Conservation (phyloP, 345 rosid species). For the Lumnitzera racemosa region DNA sequence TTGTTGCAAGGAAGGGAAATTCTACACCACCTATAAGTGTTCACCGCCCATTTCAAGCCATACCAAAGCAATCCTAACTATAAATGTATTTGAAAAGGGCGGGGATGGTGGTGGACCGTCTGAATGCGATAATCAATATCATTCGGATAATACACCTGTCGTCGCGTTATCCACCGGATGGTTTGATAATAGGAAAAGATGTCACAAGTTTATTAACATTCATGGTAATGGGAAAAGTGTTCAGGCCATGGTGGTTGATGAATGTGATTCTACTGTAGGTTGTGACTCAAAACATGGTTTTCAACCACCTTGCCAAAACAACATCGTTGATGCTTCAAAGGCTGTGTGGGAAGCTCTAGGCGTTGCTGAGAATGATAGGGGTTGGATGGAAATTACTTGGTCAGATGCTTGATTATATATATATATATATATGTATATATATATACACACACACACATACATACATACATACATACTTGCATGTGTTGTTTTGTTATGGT, state of each 20-base stretch:
- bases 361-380: constrained; percentile 12
- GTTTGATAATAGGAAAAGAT: constrained; percentile 13
- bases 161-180: constrained; percentile 28
- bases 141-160: constrained; percentile 10
- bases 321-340: constrained; percentile 21
- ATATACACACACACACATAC: too few relatives aligned
- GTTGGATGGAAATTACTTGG: constrained; percentile 26
- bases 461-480: too few relatives aligned
- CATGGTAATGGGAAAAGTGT: constrained; percentile 19
- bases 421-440: too few relatives aligned
- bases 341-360: constrained; percentile 34
- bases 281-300: constrained; percentile 20
- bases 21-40: constrained; percentile 16
- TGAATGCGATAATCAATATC: constrained; percentile 14
- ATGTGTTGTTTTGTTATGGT: too few relatives aligned
- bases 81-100: constrained; percentile 16
- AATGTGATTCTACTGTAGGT: constrained; percentile 23
- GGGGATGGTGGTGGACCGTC: constrained; percentile 18
- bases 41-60: constrained; percentile 11
- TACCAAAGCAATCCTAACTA: constrained; percentile 19
- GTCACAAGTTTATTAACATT: constrained; percentile 14
- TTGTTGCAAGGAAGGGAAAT: constrained; percentile 23
- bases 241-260: constrained; percentile 25
- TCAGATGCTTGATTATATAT: constrained; percentile 17
- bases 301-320: constrained; percentile 21